Percentiles rank a stretch among this genome's conserved stretches.
Evolutionary conservation across 2,329 filamentous ascomycete genomes (phyloP).

Genomic region (Stachybotrys chartarum): DNA sequence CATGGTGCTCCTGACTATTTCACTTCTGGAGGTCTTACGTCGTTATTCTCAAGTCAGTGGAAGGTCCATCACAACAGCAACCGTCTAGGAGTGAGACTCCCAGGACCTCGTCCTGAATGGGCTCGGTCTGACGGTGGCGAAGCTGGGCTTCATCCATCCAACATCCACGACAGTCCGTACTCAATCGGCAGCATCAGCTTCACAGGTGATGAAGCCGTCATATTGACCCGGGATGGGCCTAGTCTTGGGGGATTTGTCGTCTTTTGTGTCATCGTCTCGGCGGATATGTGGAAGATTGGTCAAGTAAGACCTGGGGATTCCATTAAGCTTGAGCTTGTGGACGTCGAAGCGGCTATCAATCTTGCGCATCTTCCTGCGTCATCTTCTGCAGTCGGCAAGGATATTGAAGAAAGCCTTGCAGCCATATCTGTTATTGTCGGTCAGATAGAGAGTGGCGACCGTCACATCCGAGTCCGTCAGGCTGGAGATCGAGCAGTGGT

Average conservation of each 20-base stretch:
- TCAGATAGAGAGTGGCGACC: constrained; percentile 6
- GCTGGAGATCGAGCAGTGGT: constrained; percentile 26
- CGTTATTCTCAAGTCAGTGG: constrained; percentile 27
- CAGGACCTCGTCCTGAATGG: constrained; percentile 29
- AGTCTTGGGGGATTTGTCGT: constrained; percentile 34
- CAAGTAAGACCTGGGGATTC: constrained; percentile 30
- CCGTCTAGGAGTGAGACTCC: constrained; percentile 29
- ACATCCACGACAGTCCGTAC: constrained; percentile 31
- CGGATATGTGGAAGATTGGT: constrained; percentile 34
- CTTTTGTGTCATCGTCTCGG: constrained; percentile 26
- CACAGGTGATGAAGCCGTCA: constrained; percentile 32
- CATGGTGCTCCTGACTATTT: constrained; percentile 31
- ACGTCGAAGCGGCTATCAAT: constrained; percentile 13
- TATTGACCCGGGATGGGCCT: constrained; percentile 30
- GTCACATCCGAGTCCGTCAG: constrained; percentile 15
- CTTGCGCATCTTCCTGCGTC: too few species aligned
- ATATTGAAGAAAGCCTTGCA: constrained; percentile 9
- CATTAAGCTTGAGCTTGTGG: constrained; percentile 23
- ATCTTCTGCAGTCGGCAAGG: constrained; percentile 11
- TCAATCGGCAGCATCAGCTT: constrained; percentile 34
- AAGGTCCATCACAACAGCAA: constrained; percentile 33
- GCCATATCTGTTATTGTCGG: constrained; percentile 7
- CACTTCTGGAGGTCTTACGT: constrained; percentile 19
- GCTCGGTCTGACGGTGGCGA: constrained; percentile 26
- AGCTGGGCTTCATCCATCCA: constrained; percentile 33